Evolutionary conservation across 345 rosid species (phyloP), one percentile per base, ranked within the genome.

Genomic region (Brassica carinata): DNA sequence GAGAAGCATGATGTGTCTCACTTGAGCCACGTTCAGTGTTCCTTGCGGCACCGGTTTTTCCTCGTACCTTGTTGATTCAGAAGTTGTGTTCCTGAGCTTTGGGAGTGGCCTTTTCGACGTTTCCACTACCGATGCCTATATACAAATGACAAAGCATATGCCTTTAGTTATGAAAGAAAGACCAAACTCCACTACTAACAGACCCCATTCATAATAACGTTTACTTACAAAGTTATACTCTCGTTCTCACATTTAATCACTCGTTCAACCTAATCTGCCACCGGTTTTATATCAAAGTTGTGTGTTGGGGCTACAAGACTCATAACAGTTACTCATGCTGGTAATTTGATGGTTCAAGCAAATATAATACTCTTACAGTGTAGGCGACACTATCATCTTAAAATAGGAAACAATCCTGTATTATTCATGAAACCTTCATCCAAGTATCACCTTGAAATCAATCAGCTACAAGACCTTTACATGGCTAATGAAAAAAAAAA

Each of bases 21-120:
- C 79, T 87, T 94, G 98, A 29, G 88, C 91, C 66, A 89, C 88
- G 40, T 89, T 89, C 53, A 96, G 77, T 18, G 95, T 93, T 58
- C 96, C 94, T 38, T 89, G 88, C 69, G 95, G 87, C 71, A 73
- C 88, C 5, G 85, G 80, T 58, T 84, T 88, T 63, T 87, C 97
- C 78, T 92, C 97, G 6, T 83, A 84, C 69, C 91, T 86, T 77
- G 85, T 77, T 43, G 94, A 84, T 72, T 86, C 92, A 36, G 88
- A 83, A 51, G 68, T 87, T 43, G 95, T 88, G 74, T 89, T 90
- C 63, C 98, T 85, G 70, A 92, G 87, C 88, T 90, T 93, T 31
- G 99, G 98, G 85, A 96, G 77, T 9, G 97, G 92, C 76, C 96
- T 87, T 45, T 81, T 82, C 1, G 89, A 84, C 61, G 85, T 92